These are phyloP conservation scores for Colletotrichum destructivum DNA, from an alignment of 2,329 filamentous ascomycete species.

Conservation along the genomic window DNA sequence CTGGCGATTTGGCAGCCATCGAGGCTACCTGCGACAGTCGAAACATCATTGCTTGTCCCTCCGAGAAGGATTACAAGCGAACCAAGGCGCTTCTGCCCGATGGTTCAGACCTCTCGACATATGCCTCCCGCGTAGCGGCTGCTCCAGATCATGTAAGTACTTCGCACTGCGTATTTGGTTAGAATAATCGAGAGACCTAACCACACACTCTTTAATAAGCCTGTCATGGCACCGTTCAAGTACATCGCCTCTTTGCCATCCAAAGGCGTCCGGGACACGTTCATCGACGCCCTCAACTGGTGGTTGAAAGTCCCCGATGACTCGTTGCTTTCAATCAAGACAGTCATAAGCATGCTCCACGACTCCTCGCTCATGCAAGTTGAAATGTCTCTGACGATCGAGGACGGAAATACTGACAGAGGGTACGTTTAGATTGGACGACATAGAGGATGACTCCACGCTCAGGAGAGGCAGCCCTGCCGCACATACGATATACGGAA, in stretches of 20 bases:
- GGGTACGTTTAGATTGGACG: constrained; percentile 68
- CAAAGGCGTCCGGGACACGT: constrained; percentile 6
- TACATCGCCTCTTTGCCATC: constrained; percentile 7
- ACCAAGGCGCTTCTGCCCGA: neutral
- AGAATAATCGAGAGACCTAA: neutral
- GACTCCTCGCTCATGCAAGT: constrained; percentile 17
- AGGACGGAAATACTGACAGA: neutral
- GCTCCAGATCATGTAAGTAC: neutral
- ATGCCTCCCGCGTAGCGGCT: neutral
- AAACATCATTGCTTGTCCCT: neutral
- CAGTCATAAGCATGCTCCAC: constrained; percentile 14
- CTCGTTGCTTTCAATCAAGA: constrained; percentile 6
- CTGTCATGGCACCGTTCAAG: constrained; percentile 3
- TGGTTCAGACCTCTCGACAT: neutral
- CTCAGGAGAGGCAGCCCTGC: constrained; percentile 85
- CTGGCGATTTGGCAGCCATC: neutral
- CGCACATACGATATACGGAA: constrained; percentile 86
- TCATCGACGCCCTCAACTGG: constrained; percentile 23
- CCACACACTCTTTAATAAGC: neutral
- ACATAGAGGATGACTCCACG: constrained; percentile 86
- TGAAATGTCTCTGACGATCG: neutral
- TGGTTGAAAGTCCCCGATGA: constrained; percentile 3
- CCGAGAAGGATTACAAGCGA: neutral
- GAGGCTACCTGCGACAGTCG: neutral
- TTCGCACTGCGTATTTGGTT: neutral